phyloP scores from a whole-genome alignment of 441 rosid species.

The Erodium chrysanthum region DNA sequence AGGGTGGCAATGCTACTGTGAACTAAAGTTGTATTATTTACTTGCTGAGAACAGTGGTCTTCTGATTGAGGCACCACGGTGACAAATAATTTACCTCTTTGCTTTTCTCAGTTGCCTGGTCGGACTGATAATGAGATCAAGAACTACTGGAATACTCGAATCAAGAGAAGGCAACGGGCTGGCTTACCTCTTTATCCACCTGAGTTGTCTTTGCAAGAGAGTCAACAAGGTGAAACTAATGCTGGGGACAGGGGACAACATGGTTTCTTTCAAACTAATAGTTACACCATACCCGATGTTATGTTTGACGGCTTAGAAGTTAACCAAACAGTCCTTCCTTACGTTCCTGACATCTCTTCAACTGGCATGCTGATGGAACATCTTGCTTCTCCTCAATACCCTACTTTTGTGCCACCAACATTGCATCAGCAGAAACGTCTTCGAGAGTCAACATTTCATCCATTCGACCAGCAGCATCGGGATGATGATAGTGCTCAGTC shows the following conservation, averaged over 20 bases:
- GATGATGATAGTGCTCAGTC: constrained; percentile 32
- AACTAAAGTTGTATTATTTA: too few species aligned
- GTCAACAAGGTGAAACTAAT: constrained; percentile 29
- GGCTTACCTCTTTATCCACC: constrained; percentile 96
- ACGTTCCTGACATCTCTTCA: constrained; percentile 39
- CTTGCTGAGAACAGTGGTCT: too few species aligned
- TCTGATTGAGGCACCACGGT: too few species aligned
- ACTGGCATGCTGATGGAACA: constrained; percentile 57
- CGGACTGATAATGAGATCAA: constrained; percentile 98
- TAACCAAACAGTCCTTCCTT: constrained; percentile 38
- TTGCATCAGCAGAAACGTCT: constrained; percentile 49
- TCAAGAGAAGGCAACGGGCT: constrained; percentile 87
- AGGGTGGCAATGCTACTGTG: too few species aligned
- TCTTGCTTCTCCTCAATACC: constrained; percentile 46
- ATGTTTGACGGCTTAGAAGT: constrained; percentile 59
- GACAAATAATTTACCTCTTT: not conserved
- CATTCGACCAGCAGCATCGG: constrained; percentile 38
- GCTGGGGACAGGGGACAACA: constrained; percentile 36
- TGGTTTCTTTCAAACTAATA: constrained; percentile 42
- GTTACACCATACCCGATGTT: constrained; percentile 50
- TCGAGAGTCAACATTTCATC: constrained; percentile 45
- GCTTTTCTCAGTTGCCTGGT: constrained; percentile 63
- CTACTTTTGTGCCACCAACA: constrained; percentile 41
- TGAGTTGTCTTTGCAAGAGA: constrained; percentile 53
- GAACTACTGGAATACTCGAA: constrained; percentile 96